A percentile compares a stretch with the other conserved stretches of the same genome.
Evolutionary conservation across 305 asterid genomes (phyloP).

Genomic region (Ajuga reptans): DNA sequence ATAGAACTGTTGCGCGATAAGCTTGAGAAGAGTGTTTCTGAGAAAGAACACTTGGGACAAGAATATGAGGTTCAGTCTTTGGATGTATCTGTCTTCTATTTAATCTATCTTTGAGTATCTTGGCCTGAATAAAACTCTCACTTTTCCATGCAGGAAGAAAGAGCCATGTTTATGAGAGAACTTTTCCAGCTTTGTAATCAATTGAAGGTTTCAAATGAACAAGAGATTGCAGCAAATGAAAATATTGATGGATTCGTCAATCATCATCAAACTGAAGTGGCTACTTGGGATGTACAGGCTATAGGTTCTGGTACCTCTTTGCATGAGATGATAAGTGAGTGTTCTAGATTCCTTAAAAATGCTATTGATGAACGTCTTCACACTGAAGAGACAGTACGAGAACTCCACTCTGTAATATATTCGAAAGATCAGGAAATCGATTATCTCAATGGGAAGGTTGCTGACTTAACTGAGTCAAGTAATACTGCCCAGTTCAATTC

Average conservation of each 20-base stretch:
- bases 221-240: slow-evolving; percentile 25
- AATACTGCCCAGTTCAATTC: slow-evolving; percentile 31
- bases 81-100: slow-evolving; percentile 21
- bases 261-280: slow-evolving; percentile 21
- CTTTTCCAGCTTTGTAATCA: slow-evolving; percentile 40
- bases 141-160: slow-evolving; percentile 62
- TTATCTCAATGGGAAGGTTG: slow-evolving; percentile 47
- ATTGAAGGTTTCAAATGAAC: slow-evolving; percentile 37
- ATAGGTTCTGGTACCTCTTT: slow-evolving; percentile 33
- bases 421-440: slow-evolving; percentile 58
- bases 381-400: slow-evolving; percentile 37
- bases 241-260: slow-evolving; percentile 27
- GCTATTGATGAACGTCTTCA: slow-evolving; percentile 30
- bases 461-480: slow-evolving; percentile 38
- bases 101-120: slow-evolving; percentile 7
- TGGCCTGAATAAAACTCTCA: slow-evolving; percentile 14
- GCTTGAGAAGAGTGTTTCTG: slow-evolving; percentile 50
- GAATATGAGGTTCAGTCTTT: slow-evolving; percentile 58
- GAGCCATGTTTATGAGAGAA: slow-evolving; percentile 37
- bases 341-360: slow-evolving; percentile 39
- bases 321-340: slow-evolving; percentile 50
- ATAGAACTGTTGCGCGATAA: slow-evolving; percentile 47
- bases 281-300: slow-evolving; percentile 13
- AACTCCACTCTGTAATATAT: slow-evolving; percentile 39
- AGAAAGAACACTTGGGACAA: slow-evolving; percentile 42